Base-by-base conservation (phyloP, 2,329 filamentous ascomycete species). In the Canariomyces notabilis region DNA sequence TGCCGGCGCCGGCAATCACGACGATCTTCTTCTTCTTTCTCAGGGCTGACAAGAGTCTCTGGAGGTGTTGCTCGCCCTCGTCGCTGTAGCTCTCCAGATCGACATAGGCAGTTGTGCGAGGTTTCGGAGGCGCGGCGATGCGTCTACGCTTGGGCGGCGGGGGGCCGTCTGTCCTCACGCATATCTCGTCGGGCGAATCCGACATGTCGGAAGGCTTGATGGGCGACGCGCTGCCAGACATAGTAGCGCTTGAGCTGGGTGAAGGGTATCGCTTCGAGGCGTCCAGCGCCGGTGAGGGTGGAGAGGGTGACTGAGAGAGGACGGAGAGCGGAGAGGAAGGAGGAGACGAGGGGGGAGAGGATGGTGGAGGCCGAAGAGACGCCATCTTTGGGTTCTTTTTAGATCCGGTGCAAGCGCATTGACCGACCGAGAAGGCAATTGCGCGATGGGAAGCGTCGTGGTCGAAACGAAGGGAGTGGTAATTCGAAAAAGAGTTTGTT, bases 11-110 rank as follows among this genome's bases (percentile, higher is more conserved):
- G 37, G 91, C 93, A 64, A 98, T 87, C 42, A 97, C 88, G 26
- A 98, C 89, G 63, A 98, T 95, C 72, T 95, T 96, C 70, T 90
- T 87, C 73, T 93, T 93, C 62, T 87, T 89, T 60, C 85, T 84
- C 46, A 98, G 68, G 19, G 83, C 83, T 35, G 82, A 79, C 36
- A 90, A 70, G 22, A 98, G 72, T 46, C 82, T 78, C 50, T 86
- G 77, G 32, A 95, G 71, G 51, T 91, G 79, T 31, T 75, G 71
- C 14, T 75, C 70, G 32, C 70, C 69, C 36, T 80, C 67, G 11
- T 76, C 68, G 44, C 71, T 73, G 40, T 67, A 64, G 16, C 63
- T 64, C 34, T 73, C 70, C 31, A 97, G 70, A 65, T 96, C 83
- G 32, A 98, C 75, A 61, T 87, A 80, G 58, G 87, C 80, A n/a